Conservation (phyloP, 1,139 yeast species). For the Diutina pseudorugosa region DNA sequence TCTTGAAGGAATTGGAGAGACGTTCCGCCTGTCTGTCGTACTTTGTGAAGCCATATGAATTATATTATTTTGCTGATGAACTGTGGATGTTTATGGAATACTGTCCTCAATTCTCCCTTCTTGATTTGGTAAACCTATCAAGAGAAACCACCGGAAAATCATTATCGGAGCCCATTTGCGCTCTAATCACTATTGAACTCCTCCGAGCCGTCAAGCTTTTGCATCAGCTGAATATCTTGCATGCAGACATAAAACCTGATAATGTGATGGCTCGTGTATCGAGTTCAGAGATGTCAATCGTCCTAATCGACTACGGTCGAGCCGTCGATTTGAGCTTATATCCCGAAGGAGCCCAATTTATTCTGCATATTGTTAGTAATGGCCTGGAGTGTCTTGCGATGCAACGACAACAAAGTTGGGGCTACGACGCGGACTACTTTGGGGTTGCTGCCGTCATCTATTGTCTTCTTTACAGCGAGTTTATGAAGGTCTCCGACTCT, state of each 20-base stretch:
- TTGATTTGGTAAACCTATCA: slow-evolving; percentile 54
- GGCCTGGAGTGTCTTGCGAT: slow-evolving; percentile 71
- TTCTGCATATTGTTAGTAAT: slow-evolving; percentile 52
- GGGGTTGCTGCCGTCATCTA: slow-evolving; percentile 75
- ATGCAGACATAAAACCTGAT: slow-evolving; percentile 81
- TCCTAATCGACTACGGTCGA: slow-evolving; percentile 74
- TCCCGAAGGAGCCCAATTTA: slow-evolving; percentile 31
- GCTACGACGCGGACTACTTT: slow-evolving; percentile 73
- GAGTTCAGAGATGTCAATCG: slow-evolving; percentile 44
- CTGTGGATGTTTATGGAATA: slow-evolving; percentile 64
- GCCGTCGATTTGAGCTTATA: slow-evolving; percentile 52
- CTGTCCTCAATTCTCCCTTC: slow-evolving; percentile 59
- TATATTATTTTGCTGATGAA: slow-evolving; percentile 57
- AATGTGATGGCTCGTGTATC: slow-evolving; percentile 68
- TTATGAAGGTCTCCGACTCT: slow-evolving; percentile 32
- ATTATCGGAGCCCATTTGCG: slow-evolving; percentile 50
- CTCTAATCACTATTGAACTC: slow-evolving; percentile 54
- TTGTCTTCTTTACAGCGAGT: slow-evolving; percentile 55
- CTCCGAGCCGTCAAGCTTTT: slow-evolving; percentile 47
- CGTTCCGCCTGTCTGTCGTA: slow-evolving; percentile 13
- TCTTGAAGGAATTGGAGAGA: slow-evolving; percentile 43
- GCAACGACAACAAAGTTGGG: slow-evolving; percentile 55
- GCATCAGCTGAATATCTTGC: slow-evolving; percentile 58
- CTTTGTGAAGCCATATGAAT: slow-evolving; percentile 38
- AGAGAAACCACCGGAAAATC: slow-evolving; percentile 15